phyloP scores from a whole-genome alignment of 257 asterid genomes.

The Solanum clarkiae region DNA sequence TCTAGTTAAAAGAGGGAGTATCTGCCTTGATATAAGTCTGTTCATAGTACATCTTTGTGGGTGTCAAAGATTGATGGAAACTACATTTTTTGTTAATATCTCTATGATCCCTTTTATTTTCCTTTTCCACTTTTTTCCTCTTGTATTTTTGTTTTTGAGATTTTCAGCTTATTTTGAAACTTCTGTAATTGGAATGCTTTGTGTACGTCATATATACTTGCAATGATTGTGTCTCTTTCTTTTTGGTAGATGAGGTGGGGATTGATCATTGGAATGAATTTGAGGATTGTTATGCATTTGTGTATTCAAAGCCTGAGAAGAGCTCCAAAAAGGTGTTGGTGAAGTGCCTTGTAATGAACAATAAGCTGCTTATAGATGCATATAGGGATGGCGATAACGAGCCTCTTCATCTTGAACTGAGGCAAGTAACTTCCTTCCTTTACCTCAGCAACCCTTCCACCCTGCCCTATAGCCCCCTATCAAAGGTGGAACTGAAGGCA shows the following conservation, averaged over 20 bases:
- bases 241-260: constrained; percentile 59
- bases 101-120: neutral
- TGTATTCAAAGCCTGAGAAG: constrained; percentile 52
- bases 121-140: neutral
- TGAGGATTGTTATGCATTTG: constrained; percentile 52
- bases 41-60: neutral
- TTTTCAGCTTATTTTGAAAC: neutral
- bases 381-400: constrained; percentile 48
- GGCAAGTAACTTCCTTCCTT: constrained; percentile 19
- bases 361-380: constrained; percentile 52
- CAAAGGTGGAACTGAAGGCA: neutral
- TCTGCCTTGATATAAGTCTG: neutral
- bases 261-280: constrained; percentile 57
- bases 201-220: neutral
- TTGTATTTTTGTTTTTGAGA: neutral
- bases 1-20: neutral
- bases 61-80: neutral
- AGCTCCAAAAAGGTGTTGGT: constrained; percentile 51
- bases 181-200: neutral
- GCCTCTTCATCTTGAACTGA: constrained; percentile 45
- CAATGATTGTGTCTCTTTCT: neutral
- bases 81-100: neutral
- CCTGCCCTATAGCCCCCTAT: neutral
- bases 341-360: constrained; percentile 64
- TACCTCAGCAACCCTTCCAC: neutral